These are phyloP conservation scores for Daldinia sp. DNA, from an alignment of 2,329 filamentous ascomycete genomes.

Conservation along the genomic window DNA sequence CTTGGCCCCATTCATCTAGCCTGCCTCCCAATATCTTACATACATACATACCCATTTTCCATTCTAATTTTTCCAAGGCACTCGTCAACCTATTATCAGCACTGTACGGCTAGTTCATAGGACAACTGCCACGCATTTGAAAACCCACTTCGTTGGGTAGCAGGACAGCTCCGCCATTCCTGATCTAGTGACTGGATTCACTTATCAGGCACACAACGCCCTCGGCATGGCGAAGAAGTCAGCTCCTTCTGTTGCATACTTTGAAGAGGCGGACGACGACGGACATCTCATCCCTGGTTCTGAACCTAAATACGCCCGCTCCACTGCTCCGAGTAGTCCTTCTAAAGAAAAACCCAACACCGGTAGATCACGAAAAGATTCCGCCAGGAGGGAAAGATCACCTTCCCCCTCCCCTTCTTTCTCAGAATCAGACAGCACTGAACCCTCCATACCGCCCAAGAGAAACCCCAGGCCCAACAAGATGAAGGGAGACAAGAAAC, in stretches of 20 bases:
- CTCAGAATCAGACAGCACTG: slow-evolving; percentile 48
- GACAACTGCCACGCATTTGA: slow-evolving; percentile 33
- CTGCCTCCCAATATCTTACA: slow-evolving; percentile 20
- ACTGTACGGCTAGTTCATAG: slow-evolving; percentile 29
- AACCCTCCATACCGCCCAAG: slow-evolving; percentile 45
- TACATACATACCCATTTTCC: slow-evolving; percentile 32
- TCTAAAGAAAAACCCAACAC: slow-evolving; percentile 62
- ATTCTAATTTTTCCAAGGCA: slow-evolving; percentile 19
- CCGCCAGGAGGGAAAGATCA: slow-evolving; percentile 50
- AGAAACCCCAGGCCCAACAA: slow-evolving; percentile 40
- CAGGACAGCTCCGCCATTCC: slow-evolving; percentile 38
- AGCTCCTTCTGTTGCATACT: slow-evolving; percentile 50
- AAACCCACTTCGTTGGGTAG: slow-evolving; percentile 38
- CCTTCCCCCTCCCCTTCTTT: slow-evolving; percentile 54
- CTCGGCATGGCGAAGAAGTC: slow-evolving; percentile 54
- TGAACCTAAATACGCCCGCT: slow-evolving; percentile 56
- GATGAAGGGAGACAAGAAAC: slow-evolving; percentile 46
- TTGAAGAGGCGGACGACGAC: slow-evolving; percentile 62
- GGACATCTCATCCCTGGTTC: slow-evolving; percentile 53
- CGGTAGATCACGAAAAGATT: slow-evolving; percentile 56
- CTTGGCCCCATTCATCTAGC: slow-evolving; percentile 23
- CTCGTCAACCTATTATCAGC: slow-evolving; percentile 34
- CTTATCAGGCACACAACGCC: slow-evolving; percentile 34
- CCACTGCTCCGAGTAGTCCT: slow-evolving; percentile 52
- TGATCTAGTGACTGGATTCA: slow-evolving; percentile 38